Base-by-base conservation (phyloP, 108 stramenopile species). In the Fragilaria crotonensis region DNA sequence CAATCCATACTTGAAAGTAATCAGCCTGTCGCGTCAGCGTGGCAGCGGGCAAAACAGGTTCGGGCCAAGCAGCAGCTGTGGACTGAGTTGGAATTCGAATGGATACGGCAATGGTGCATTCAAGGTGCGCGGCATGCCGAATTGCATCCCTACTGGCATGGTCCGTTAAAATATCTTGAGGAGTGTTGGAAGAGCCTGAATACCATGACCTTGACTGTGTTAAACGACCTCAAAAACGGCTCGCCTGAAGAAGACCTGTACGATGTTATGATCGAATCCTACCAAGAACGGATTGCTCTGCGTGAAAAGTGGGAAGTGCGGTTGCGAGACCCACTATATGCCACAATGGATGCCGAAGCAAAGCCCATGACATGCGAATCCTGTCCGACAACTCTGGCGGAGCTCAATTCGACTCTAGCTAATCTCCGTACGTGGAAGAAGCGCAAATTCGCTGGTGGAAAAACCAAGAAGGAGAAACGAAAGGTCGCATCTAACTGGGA, bases 41-140 rank as follows among this genome's bases (percentile, higher is more conserved):
- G n/a, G n/a, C n/a, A n/a, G n/a, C n/a, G n/a, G n/a, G n/a, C n/a
- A n/a, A n/a, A 69, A 33, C 36, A 55, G 44, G 53, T 72, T 28
- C 60, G 76, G 0, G 67, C 41, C 30, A 60, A 66, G 29, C 77
- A 83, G 58, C 52, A 55, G 30, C 61, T 91, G 14, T 48, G 84
- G 57, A 83, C 63, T 7, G 90, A 91, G 50, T 48, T 91, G 25
- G 86, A 91, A 61, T 83, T 84, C 54, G 90, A 92, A 31, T 93
- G 90, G 90, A 59, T 93, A 11, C 63, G 81, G 0, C 90, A 93
- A 47, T 93, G 83, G 73, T 78, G 56, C 54, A 63, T 93, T 25
- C 90, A 89, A 62, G 90, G 90, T 9, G 50, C 54, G 49, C 58
- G 54, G 54, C 81, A 87, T 65, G 76, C 73, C 14, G 26, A 50